Conservation (phyloP, 345 rosid species). For the Hibiscus tridactylites region DNA sequence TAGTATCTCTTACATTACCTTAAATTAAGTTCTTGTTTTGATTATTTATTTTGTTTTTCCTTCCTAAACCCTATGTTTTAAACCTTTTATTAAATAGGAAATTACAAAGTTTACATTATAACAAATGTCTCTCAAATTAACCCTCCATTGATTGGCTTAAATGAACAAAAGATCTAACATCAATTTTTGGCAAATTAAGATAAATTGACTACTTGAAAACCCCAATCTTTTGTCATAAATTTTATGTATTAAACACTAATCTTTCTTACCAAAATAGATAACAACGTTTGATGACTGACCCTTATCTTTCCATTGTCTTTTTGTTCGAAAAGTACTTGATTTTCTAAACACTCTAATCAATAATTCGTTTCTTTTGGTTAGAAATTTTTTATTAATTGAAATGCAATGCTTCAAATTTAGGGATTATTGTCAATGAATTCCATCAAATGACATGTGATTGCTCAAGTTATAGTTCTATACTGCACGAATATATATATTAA, state of each 20-base stretch:
- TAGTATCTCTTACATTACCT: too few relatives aligned
- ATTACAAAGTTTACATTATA: neutral
- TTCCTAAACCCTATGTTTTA: neutral
- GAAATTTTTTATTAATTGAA: neutral
- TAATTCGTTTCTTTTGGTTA: neutral
- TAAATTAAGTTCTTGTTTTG: too few relatives aligned
- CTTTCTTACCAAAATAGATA: neutral
- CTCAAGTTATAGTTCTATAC: neutral
- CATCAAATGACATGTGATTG: neutral
- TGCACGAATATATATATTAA: neutral
- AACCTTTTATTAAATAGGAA: neutral
- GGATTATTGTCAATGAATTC: neutral
- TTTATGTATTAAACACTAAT: neutral
- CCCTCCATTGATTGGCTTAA: neutral
- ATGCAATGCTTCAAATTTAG: neutral
- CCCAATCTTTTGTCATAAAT: neutral
- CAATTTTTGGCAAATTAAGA: neutral
- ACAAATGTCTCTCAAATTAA: neutral
- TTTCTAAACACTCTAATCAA: slow-evolving; percentile 4
- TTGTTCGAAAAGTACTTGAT: neutral
- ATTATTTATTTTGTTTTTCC: too few relatives aligned
- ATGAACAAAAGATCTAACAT: neutral
- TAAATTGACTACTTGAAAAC: neutral
- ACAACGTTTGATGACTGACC: neutral
- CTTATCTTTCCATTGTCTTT: neutral